These are phyloP conservation scores for Annona squamosa DNA, from an alignment of 164 flowering plant species.

Conservation along the genomic window DNA sequence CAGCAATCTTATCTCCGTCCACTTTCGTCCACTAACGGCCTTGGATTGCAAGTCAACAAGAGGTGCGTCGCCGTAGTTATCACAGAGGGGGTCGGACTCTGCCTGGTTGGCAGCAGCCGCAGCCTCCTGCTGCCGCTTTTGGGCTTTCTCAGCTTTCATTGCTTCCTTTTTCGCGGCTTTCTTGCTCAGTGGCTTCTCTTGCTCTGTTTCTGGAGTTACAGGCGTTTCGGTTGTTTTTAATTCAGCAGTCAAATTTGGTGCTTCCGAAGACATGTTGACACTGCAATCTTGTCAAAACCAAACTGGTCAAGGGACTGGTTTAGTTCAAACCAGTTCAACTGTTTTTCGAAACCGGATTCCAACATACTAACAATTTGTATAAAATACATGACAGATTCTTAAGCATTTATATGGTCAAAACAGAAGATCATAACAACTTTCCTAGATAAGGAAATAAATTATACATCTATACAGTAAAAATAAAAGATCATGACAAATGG, in stretches of 20 bases:
- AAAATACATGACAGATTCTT: no score
- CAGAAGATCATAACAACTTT: no score
- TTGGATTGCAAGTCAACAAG: slow-evolving; percentile 57
- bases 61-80: slow-evolving; percentile 70
- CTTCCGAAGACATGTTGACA: background rate
- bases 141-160: slow-evolving; percentile 10
- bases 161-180: slow-evolving; percentile 12
- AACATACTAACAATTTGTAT: no score
- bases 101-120: slow-evolving; percentile 37
- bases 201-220: background rate
- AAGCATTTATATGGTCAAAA: no score
- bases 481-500: no score
- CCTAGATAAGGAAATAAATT: no score
- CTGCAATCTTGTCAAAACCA: no score
- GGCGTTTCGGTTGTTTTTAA: background rate
- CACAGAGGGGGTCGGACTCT: slow-evolving; percentile 41
- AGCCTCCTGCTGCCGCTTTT: slow-evolving; percentile 41
- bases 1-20: slow-evolving; percentile 49
- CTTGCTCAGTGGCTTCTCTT: slow-evolving; percentile 6
- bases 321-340: no score
- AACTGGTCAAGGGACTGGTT: no score
- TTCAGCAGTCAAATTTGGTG: background rate
- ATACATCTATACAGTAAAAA: no score
- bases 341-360: no score
- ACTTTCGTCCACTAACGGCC: slow-evolving; percentile 33